Evolutionary conservation across 495 filamentous ascomycete genomes (phyloP), one percentile per base, ranked within the genome.

Genomic region (Bryoglossum gracile): DNA sequence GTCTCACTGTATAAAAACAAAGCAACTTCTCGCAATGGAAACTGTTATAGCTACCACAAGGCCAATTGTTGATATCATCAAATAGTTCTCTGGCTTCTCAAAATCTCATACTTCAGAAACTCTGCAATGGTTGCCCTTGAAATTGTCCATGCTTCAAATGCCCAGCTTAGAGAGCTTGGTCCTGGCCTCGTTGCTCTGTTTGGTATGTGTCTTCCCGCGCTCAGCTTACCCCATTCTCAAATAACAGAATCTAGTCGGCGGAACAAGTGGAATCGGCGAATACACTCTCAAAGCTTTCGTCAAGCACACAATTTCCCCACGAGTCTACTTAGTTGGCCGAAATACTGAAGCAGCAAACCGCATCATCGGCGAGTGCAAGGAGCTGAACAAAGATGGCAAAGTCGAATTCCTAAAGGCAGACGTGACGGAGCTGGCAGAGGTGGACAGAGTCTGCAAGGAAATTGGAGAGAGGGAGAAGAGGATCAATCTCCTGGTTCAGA

Each of bases 161-260:
- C 68, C 3, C 45, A 62, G 25, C 58, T 76, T 28, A 62, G 67
- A 52, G 56, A 64, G 39, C 65, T 72, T 5, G 64, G 63, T 18
- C 66, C 72, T 3, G 66, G 65, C 17, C 63, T 77, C 8, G 76
- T 80, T 33, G 75, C 69, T 18, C 62, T 77, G 6, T 80, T 80
- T 50, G 71, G 71, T 73, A 68, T 10, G 40, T 43, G 2, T 16
- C 16, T n/a, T 18, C 24, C 2, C 23, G 3, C 8, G 38, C 13
- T 9, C 25, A 23, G 25, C 13, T 30, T 32, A 30, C 26, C 26
- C 23, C 19, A 9, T 16, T 10, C 3, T 8, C 8, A 16, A 22
- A 23, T 43, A n/a, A 43, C 28, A 10, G 14, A 17, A 16, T 30
- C 14, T 18, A 60, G 69, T 73, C 17, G 70, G 72, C 23, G 72